These are phyloP conservation scores for Nothophytophthora sp. DNA, from an alignment of 352 stramenopile genomes.

Conservation along the genomic window DNA sequence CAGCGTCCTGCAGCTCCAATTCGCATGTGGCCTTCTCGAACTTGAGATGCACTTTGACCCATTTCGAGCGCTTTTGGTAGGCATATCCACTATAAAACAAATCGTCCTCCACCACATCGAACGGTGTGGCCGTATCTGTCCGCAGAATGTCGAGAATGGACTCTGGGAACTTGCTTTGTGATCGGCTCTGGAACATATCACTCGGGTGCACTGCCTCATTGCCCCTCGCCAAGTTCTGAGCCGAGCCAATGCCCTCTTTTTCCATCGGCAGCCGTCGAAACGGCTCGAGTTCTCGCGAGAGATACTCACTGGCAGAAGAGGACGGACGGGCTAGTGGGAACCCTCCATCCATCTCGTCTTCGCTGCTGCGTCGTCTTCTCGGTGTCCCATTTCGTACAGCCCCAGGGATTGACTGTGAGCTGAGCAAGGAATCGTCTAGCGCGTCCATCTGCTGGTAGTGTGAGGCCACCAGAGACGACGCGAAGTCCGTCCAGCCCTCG, in stretches of 20 bases:
- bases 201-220: slow-evolving; percentile 63
- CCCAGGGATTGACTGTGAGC: slow-evolving; percentile 18
- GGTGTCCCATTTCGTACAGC: slow-evolving; percentile 14
- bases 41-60: slow-evolving; percentile 69
- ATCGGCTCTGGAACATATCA: slow-evolving; percentile 72
- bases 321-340: slow-evolving; percentile 54
- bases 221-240: slow-evolving; percentile 54
- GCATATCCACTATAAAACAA: slow-evolving; percentile 54
- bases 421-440: slow-evolving; percentile 52
- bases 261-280: slow-evolving; percentile 70
- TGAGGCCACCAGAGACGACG: slow-evolving; percentile 60
- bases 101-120: slow-evolving; percentile 58
- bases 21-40: slow-evolving; percentile 72
- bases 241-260: slow-evolving; percentile 71
- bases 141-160: slow-evolving; percentile 76
- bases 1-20: slow-evolving; percentile 44
- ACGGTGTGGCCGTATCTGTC: slow-evolving; percentile 54
- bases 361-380: slow-evolving; percentile 24
- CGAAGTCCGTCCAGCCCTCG: slow-evolving; percentile 65
- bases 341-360: slow-evolving; percentile 48
- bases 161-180: slow-evolving; percentile 69
- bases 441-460: slow-evolving; percentile 83
- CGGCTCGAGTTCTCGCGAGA: slow-evolving; percentile 62
- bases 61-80: slow-evolving; percentile 79
- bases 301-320: slow-evolving; percentile 67